phyloP scores from a whole-genome alignment of 2,329 filamentous ascomycete genomes.

The Penicillium janthinellum region DNA sequence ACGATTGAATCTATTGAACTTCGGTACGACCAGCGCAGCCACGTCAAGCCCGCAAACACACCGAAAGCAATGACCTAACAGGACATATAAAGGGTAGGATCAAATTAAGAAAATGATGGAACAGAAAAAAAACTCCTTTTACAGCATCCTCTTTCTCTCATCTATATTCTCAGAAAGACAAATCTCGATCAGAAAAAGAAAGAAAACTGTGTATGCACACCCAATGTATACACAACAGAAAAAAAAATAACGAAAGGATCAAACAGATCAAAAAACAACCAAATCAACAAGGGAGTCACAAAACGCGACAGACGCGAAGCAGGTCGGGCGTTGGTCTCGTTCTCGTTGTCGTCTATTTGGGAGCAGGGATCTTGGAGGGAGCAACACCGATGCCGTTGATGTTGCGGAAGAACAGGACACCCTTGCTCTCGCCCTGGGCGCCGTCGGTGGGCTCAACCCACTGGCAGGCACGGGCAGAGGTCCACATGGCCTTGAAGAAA shows the following conservation, averaged over 20 bases:
- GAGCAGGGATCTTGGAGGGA: constrained; percentile 47
- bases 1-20: background rate
- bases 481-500: constrained; percentile 83
- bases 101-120: background rate
- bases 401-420: constrained; percentile 94
- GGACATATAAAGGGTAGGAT: background rate
- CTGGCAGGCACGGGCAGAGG: constrained; percentile 81
- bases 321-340: constrained; percentile 11
- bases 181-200: constrained; percentile 3
- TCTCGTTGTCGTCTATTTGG: constrained; percentile 25
- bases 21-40: background rate
- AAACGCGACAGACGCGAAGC: constrained; percentile 11
- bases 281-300: constrained; percentile 5
- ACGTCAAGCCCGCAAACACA: background rate
- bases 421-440: constrained; percentile 76
- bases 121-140: constrained; percentile 1
- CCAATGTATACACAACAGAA: constrained; percentile 13
- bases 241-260: constrained; percentile 1
- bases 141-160: constrained; percentile 9
- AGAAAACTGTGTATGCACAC: constrained; percentile 11
- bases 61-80: background rate
- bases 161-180: constrained; percentile 18
- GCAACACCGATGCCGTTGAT: constrained; percentile 77
- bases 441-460: constrained; percentile 93
- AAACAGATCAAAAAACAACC: constrained; percentile 3